Evolutionary conservation across 148 eudicot genomes (phyloP), one percentile per base, ranked within the genome.

Genomic region (Euryodendron excelsum): DNA sequence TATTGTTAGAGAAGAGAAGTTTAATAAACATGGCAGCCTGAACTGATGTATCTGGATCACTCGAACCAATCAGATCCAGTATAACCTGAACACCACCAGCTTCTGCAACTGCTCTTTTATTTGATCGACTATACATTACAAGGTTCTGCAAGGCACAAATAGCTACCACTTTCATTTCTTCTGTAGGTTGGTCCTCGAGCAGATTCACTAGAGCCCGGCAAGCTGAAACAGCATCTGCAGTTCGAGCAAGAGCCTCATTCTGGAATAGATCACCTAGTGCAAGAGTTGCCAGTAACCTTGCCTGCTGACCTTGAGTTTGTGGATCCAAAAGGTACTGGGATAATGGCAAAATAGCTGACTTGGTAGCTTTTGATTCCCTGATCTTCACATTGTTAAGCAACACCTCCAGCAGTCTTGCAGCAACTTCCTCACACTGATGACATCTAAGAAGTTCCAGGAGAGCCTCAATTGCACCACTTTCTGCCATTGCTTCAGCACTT

Each of bases 101-200:
- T 86, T 96, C 99, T 52, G 98, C 99, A 84, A 96, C 98, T 39
- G 99, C 99, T 87, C 98, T 91, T 82, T 96, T 96, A 81, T 96
- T 96, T 66, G 97, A 90, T 73, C 98, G 85, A 79, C 97, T 96
- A 81, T 87, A 88, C 90, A 91, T 92, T 17, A 96, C 99, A 71
- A 96, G 98, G 80, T 96, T 96, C 83, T 96, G 98, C 77, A 96
- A 84, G 36, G 99, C 93, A 85, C 99, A 96, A 67, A 96, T 90
- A 72, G 99, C 95, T 53, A 96, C 98, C 37, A 96, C 97, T 85
- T 96, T 96, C 97, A 96, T 93, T 84, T 96, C 99, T 84, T 96
- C 99, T 18, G 99, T 89, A 14, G 99, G 97, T 74, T 96, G 99
- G 71, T 96, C 99, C 87, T 93, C 99, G 50, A 96, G 97, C 76